phyloP scores from a whole-genome alignment of 1,284 basidiomycete genomes.

The Pterulicium gracile region DNA sequence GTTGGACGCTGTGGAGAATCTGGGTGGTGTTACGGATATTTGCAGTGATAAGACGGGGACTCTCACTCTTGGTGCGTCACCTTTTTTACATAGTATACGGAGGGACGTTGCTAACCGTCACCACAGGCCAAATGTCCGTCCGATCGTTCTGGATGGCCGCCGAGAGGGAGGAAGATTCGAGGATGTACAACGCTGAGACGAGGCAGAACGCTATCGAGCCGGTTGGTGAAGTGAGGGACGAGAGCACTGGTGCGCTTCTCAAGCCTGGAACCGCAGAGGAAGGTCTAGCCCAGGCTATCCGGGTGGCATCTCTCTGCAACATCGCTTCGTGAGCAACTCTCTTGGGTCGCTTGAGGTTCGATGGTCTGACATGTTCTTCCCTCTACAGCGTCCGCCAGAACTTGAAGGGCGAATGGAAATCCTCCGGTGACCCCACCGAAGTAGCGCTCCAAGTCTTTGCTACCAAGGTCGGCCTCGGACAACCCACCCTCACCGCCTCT shows the following conservation, averaged over 20 bases:
- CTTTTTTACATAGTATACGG: no score
- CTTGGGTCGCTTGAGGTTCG: not conserved
- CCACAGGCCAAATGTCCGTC: conserved; percentile 37
- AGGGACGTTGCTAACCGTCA: no score
- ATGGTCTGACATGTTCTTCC: not conserved
- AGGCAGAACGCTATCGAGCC: conserved; percentile 22
- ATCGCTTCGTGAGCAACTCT: conserved; percentile 21
- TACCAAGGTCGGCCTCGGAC: not conserved
- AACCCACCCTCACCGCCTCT: not conserved
- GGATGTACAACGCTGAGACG: conserved; percentile 19
- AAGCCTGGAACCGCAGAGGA: conserved; percentile 12
- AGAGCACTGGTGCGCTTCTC: conserved; percentile 12
- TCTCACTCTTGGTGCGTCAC: conserved; percentile 31
- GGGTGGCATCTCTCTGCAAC: conserved; percentile 23
- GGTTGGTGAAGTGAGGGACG: conserved; percentile 15
- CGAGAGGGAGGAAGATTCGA: conserved; percentile 10
- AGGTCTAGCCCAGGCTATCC: conserved; percentile 19
- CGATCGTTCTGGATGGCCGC: conserved; percentile 46
- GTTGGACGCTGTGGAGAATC: conserved; percentile 44
- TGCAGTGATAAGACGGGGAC: conserved; percentile 61
- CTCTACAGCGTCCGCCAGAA: not conserved
- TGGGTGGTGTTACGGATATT: conserved; percentile 50
- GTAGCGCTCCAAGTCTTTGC: not conserved
- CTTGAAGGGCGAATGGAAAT: not conserved
- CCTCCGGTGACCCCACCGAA: not conserved